A percentile compares a stretch with the other conserved stretches of the same genome.
These are phyloP conservation scores for Silene uniflora DNA, from an alignment of 148 eudicot genomes.

Conservation along the genomic window DNA sequence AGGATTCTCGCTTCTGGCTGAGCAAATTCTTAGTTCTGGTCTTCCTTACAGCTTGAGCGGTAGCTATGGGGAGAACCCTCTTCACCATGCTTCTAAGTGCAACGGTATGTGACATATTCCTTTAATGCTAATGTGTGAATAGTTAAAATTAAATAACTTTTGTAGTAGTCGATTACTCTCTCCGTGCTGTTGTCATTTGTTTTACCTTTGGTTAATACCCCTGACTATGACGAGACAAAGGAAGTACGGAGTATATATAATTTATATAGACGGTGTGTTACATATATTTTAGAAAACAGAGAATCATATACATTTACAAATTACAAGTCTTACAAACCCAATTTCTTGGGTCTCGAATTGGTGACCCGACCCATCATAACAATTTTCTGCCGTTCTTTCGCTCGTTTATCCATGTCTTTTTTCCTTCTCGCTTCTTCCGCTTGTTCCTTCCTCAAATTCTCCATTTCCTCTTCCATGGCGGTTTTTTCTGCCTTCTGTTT, in stretches of 20 bases:
- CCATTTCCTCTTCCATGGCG: constrained; percentile 98
- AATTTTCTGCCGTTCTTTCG: constrained; percentile 60
- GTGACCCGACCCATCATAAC: constrained; percentile 66
- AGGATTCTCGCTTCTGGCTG: constrained; percentile 9
- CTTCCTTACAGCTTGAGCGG: constrained; percentile 6
- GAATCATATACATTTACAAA: too few relatives aligned
- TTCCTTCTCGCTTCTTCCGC: constrained; percentile 41
- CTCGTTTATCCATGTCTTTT: constrained; percentile 62
- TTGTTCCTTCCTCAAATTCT: constrained; percentile 56
- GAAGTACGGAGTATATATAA: too few relatives aligned
- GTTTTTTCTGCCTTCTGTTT: constrained; percentile 83
- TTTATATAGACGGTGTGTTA: too few relatives aligned
- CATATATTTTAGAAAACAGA: too few relatives aligned
- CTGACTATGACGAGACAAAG: too few relatives aligned
- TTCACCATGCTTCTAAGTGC: constrained; percentile 15
- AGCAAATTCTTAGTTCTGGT: neutral
- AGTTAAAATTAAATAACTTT: too few relatives aligned
- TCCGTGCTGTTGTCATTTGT: too few relatives aligned
- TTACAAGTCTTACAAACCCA: constrained; percentile 49
- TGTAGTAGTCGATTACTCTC: too few relatives aligned
- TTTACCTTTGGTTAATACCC: too few relatives aligned
- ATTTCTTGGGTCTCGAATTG: constrained; percentile 65
- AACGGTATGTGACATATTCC: neutral
- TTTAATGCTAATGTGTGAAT: too few relatives aligned
- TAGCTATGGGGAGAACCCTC: constrained; percentile 10